Conservation (phyloP, 345 rosid genomes). For the Ailanthus altissimus region DNA sequence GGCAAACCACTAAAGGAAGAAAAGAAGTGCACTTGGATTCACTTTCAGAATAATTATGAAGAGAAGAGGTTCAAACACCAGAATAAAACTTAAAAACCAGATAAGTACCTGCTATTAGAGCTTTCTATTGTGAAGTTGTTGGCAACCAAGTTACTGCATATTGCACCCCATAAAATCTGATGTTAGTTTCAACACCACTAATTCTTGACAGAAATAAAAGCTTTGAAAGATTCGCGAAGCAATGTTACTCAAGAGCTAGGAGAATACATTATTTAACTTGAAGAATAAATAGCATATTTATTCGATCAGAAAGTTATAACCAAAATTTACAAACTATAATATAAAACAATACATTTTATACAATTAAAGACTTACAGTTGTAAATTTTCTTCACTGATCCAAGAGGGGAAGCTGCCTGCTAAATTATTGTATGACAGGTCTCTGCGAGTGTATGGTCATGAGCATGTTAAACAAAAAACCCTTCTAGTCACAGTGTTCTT, state of each 20-base stretch:
- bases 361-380: constrained; percentile 46
- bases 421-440: constrained; percentile 79
- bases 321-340: background rate
- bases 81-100: background rate
- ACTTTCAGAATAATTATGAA: background rate
- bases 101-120: constrained; percentile 47
- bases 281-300: background rate
- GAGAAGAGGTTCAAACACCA: background rate
- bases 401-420: constrained; percentile 65
- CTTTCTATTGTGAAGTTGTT: constrained; percentile 58
- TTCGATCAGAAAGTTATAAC: no score
- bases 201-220: constrained; percentile 1
- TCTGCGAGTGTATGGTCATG: constrained; percentile 38
- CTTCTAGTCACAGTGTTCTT: no score
- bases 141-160: constrained; percentile 73
- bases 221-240: background rate
- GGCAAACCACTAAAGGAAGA: constrained; percentile 39
- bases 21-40: constrained; percentile 3
- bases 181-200: constrained; percentile 20
- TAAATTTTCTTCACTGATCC: constrained; percentile 48
- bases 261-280: background rate
- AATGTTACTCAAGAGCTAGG: background rate
- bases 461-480: background rate
- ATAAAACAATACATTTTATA: background rate
- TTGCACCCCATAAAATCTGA: background rate